Evolutionary conservation across 345 rosid genomes (phyloP).

Genomic region (Sisymbrium altissimum): DNA sequence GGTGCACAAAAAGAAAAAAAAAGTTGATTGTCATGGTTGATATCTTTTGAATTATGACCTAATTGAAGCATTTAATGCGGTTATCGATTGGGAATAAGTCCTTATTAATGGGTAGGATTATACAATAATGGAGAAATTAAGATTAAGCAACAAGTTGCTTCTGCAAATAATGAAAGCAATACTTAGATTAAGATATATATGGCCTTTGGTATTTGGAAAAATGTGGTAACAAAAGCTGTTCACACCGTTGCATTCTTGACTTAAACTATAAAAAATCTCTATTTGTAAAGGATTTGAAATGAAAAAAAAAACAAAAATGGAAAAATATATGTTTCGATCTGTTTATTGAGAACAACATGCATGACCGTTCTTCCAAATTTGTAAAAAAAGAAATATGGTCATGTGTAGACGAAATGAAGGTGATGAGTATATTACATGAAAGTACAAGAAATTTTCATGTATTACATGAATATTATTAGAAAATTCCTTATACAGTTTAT

Average conservation of each 20-base stretch:
- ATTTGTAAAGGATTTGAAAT: neutral
- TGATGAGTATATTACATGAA: neutral
- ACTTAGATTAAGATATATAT: conserved; percentile 1
- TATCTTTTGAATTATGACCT: neutral
- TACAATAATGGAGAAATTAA: neutral
- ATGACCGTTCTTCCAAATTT: neutral
- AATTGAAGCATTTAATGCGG: neutral
- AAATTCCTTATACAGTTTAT: neutral
- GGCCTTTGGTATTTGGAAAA: neutral
- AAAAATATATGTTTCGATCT: neutral
- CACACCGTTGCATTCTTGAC: conserved; percentile 17
- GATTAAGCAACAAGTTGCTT: conserved; percentile 22
- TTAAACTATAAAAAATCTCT: neutral
- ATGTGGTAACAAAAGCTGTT: conserved; percentile 16
- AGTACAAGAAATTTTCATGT: neutral
- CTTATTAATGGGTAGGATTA: neutral
- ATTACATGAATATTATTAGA: neutral
- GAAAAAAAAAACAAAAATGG: no score
- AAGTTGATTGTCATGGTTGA: neutral
- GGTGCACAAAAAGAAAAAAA: no score
- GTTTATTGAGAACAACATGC: neutral
- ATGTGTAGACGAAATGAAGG: neutral
- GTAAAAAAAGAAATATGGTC: neutral
- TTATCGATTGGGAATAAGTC: neutral
- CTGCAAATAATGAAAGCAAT: neutral